phyloP scores from a whole-genome alignment of 768 basidiomycete species.

The Termitomyces sp. region DNA sequence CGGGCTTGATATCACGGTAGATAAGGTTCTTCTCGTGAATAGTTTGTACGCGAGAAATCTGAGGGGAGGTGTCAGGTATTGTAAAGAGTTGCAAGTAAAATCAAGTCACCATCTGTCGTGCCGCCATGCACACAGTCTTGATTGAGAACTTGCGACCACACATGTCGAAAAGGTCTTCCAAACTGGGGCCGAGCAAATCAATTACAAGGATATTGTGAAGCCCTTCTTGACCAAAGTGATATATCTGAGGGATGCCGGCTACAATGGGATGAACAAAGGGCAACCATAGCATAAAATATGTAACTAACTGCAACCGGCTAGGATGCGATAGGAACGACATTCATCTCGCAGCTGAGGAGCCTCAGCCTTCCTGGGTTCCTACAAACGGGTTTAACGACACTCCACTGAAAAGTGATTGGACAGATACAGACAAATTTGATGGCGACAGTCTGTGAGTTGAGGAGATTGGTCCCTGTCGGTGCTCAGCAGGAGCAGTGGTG shows the following conservation, averaged over 20 bases:
- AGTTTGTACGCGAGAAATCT: constrained; percentile 94
- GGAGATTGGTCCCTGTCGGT: constrained; percentile 81
- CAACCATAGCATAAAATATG: constrained; percentile 5
- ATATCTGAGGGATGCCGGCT: constrained; percentile 98
- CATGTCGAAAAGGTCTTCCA: constrained; percentile 99
- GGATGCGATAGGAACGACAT: constrained; percentile 93
- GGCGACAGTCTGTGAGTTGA: constrained; percentile 98
- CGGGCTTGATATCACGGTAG: constrained; percentile 99
- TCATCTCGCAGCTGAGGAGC: constrained; percentile 98
- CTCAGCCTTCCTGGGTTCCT: constrained; percentile 92
- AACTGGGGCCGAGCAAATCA: constrained; percentile 91
- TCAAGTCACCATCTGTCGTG: constrained; percentile 82
- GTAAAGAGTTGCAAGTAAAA: constrained; percentile 2
- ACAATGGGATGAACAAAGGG: constrained; percentile 17
- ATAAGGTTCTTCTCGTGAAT: constrained; percentile 99
- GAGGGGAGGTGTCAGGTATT: constrained; percentile 7
- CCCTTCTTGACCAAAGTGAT: constrained; percentile 99
- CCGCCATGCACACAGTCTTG: constrained; percentile 99
- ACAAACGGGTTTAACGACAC: constrained; percentile 11
- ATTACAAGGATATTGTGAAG: constrained; percentile 98
- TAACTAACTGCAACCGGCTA: constrained; percentile 82
- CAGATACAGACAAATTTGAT: constrained; percentile 93
- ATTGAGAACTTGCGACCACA: constrained; percentile 95
- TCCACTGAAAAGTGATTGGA: constrained; percentile 8
- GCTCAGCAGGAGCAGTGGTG: not conserved